phyloP scores from a whole-genome alignment of 2,329 filamentous ascomycete species.

The Sclerotinia nivalis region DNA sequence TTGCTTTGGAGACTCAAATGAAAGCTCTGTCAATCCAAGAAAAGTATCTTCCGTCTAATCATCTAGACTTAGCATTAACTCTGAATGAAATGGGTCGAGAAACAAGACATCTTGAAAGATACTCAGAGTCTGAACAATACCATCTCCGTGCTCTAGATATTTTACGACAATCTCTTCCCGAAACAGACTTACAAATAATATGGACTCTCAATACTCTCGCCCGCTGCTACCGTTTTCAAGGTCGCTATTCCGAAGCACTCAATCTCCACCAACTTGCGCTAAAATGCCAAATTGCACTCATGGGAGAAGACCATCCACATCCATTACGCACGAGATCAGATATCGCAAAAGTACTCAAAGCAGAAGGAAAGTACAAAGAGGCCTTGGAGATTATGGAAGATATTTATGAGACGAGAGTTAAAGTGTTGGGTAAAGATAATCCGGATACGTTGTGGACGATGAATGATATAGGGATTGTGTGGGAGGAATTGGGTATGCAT shows the following conservation, averaged over 20 bases:
- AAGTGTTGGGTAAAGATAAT: not conserved
- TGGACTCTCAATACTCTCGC: constrained; percentile 21
- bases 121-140: constrained; percentile 15
- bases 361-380: constrained; percentile 2
- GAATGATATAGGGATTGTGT: constrained; percentile 17
- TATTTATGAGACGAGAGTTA: constrained; percentile 9
- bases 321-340: constrained; percentile 7
- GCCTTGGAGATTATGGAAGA: constrained; percentile 18
- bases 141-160: constrained; percentile 18
- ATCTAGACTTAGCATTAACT: constrained; percentile 17
- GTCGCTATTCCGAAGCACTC: constrained; percentile 12
- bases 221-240: constrained; percentile 10
- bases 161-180: constrained; percentile 9
- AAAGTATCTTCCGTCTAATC: constrained; percentile 5
- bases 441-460: constrained; percentile 21
- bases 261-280: constrained; percentile 12
- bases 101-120: constrained; percentile 12
- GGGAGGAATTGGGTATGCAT: not conserved
- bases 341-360: constrained; percentile 9
- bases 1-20: constrained; percentile 11
- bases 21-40: constrained; percentile 13
- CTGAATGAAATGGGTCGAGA: constrained; percentile 21
- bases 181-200: constrained; percentile 12
- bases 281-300: not conserved
- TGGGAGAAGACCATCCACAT: constrained; percentile 20